Evolutionary conservation across 345 rosid species (phyloP).

Genomic region (Citropsis articulata): DNA sequence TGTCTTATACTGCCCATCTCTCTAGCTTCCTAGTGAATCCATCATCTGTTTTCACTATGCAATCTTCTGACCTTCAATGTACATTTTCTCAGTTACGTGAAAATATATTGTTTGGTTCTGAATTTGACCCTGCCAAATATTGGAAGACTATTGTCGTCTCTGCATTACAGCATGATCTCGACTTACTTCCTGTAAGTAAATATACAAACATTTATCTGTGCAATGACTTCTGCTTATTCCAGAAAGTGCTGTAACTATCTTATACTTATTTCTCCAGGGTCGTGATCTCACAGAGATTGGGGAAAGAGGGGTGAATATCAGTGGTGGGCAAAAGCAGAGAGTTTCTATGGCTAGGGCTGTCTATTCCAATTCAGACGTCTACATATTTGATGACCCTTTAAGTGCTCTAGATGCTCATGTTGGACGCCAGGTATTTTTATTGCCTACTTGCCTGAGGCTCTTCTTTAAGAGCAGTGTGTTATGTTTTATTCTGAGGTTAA

Average conservation of each 20-base stretch:
- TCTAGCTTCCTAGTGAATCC: constrained; percentile 1
- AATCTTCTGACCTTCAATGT: constrained; percentile 5
- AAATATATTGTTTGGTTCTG: constrained; percentile 81
- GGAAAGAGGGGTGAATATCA: constrained; percentile 97
- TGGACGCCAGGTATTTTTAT: constrained; percentile 68
- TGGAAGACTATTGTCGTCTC: constrained; percentile 78
- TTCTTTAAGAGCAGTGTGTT: neutral
- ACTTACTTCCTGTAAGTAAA: constrained; percentile 77
- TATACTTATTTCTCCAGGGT: constrained; percentile 42
- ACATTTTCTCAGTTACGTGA: constrained; percentile 62
- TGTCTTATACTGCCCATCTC: neutral
- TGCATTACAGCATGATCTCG: constrained; percentile 80
- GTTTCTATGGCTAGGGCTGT: constrained; percentile 98
- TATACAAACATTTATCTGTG: constrained; percentile 6
- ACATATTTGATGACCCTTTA: constrained; percentile 94
- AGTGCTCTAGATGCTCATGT: constrained; percentile 98
- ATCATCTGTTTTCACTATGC: neutral
- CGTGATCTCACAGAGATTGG: constrained; percentile 95
- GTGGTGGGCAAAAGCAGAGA: constrained; percentile 99
- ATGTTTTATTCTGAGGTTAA: neutral
- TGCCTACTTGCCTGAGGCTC: neutral
- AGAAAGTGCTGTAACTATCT: constrained; percentile 17
- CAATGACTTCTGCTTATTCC: neutral
- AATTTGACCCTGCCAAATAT: constrained; percentile 60
- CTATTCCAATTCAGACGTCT: constrained; percentile 86